A percentile compares a stretch with the other conserved stretches of the same genome.
Evolutionary conservation across 768 basidiomycete species (phyloP).

Genomic region (Collybia sordida): DNA sequence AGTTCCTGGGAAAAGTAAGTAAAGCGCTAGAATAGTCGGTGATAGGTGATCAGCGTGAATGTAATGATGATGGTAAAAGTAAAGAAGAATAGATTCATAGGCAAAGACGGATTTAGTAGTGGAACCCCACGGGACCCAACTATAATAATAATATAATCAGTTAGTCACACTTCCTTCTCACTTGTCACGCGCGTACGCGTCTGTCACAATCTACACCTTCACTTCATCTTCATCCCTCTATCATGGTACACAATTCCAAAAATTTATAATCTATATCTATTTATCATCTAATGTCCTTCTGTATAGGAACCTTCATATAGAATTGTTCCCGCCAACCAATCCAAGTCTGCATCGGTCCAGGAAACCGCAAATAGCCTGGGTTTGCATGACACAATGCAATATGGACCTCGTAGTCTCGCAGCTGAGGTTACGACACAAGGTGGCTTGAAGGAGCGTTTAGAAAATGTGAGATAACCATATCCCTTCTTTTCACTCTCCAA

Average conservation of each 20-base stretch:
- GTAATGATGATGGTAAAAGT: slow-evolving; percentile 9
- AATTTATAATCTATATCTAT: background rate
- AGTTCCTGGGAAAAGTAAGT: background rate
- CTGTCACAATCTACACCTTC: slow-evolving; percentile 28
- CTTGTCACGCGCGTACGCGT: background rate
- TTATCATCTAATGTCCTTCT: background rate
- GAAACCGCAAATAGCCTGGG: slow-evolving; percentile 76
- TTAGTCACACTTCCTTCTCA: slow-evolving; percentile 6
- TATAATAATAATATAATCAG: slow-evolving; percentile 9
- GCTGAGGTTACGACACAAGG: slow-evolving; percentile 66
- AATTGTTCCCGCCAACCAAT: slow-evolving; percentile 55
- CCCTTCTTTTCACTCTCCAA: background rate
- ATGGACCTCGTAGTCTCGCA: slow-evolving; percentile 82
- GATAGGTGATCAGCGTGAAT: slow-evolving; percentile 6
- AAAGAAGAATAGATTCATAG: slow-evolving; percentile 4
- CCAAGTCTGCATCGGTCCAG: slow-evolving; percentile 63
- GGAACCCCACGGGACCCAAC: slow-evolving; percentile 7
- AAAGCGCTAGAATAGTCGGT: background rate
- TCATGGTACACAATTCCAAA: slow-evolving; percentile 30
- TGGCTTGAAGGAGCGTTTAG: slow-evolving; percentile 67
- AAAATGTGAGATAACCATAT: slow-evolving; percentile 55
- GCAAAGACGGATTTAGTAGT: slow-evolving; percentile 6
- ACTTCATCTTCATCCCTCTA: slow-evolving; percentile 7
- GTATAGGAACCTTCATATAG: slow-evolving; percentile 52
- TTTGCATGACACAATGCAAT: slow-evolving; percentile 83